Conservation (phyloP, 129 eudicot species). For the Dittrichia graveolens region DNA sequence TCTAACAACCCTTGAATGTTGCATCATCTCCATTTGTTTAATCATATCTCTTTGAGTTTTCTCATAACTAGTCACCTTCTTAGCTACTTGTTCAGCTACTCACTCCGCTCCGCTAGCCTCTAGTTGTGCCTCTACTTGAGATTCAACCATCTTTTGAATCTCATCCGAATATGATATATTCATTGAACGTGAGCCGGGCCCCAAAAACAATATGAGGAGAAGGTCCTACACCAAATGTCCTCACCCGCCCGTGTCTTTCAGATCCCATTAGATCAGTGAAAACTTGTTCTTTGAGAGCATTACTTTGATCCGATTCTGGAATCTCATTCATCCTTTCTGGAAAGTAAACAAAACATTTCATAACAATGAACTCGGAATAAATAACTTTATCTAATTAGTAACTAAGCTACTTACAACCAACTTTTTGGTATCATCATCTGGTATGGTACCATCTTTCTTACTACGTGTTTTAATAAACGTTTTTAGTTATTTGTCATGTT, state of each 20-base stretch:
- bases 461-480: conserved; percentile 10
- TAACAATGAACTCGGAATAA: not conserved
- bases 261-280: not conserved
- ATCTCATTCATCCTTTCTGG: not conserved
- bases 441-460: not conserved
- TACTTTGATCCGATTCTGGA: conserved; percentile 5
- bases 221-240: conserved; percentile 15
- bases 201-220: conserved; percentile 14
- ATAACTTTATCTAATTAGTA: too few species aligned
- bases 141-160: conserved; percentile 12
- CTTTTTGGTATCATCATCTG: not conserved
- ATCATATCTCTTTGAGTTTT: not conserved
- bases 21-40: not conserved
- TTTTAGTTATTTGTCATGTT: too few species aligned
- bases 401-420: conserved; percentile 2
- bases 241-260: conserved; percentile 7
- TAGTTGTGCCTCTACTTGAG: too few species aligned
- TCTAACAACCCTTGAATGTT: too few species aligned
- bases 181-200: not conserved
- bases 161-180: not conserved
- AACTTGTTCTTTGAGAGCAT: too few species aligned
- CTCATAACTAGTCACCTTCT: not conserved
- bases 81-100: not conserved
- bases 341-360: not conserved
- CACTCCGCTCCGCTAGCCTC: not conserved